Base-by-base conservation (phyloP, 352 stramenopile genomes). In the Pythium oligandrum region DNA sequence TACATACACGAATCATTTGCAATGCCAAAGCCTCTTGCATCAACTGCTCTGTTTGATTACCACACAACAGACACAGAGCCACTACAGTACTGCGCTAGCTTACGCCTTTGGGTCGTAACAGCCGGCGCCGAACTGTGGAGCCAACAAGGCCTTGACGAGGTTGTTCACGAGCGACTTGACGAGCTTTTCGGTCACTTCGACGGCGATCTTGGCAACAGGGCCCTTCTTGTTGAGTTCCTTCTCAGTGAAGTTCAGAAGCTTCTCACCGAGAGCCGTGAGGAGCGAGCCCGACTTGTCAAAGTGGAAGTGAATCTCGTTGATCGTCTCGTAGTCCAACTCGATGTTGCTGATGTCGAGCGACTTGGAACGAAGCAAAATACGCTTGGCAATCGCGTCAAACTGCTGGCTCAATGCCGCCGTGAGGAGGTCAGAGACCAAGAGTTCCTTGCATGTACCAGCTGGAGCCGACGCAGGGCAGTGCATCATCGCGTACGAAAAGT, bases 181-280 rank as follows among this genome's bases (percentile, higher is more conserved):
- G 30, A 82, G 44, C 53, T 65, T 71, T 46, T 82, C 53, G 38
- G 66, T 54, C 32, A 77, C 54, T 3, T 61, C 38, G 44, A 74
- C 72, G 49, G 75, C 64, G 17, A 56, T 63, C 8, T 67, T 78
- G 70, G 82, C 82, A 33, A 73, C 55, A 55, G 74, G 61, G 52
- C 68, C 70, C 73, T 84, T 86, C 69, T 84, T 83, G 73, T 87
- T 87, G 49, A 84, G 44, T 46, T 73, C 56, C 11, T 68, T 57
- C 8, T 66, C 70, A 30, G 68, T 79, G 57, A 86, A 81, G 48
- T 68, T 48, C 6, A 82, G 55, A 44, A 86, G 63, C 40, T 54
- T 44, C 63, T 83, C 76, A 48, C 66, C 66, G 51, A 86, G 58
- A 50, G 68, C 63, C 30, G 62, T 66, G 51, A 83, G 54, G 48